phyloP scores from a whole-genome alignment of 2,329 filamentous ascomycete genomes.

The Aspergillus latus region DNA sequence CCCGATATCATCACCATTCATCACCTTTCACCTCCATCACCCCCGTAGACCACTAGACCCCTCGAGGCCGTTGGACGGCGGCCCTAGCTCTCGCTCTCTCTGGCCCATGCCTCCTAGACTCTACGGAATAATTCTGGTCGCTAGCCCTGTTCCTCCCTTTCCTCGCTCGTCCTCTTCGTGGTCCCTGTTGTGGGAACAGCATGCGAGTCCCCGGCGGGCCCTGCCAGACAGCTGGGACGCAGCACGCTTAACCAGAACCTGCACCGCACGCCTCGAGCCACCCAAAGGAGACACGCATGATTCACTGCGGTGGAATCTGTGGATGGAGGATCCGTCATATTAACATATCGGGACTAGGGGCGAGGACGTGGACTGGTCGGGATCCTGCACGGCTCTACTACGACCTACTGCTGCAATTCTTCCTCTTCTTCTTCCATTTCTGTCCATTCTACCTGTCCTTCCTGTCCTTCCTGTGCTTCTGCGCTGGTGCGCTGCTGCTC shows the following conservation, averaged over 20 bases:
- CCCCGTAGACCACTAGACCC: too few species aligned
- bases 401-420: not conserved
- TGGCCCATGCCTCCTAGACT: not conserved
- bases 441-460: slow-evolving; percentile 13
- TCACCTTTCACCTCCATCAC: slow-evolving; percentile 5
- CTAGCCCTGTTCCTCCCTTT: slow-evolving; percentile 10
- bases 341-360: slow-evolving; percentile 44
- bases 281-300: not conserved
- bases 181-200: too few species aligned
- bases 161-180: slow-evolving; percentile 1
- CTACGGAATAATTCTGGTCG: slow-evolving; percentile 12
- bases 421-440: slow-evolving; percentile 16
- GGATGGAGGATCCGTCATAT: slow-evolving; percentile 42
- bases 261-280: not conserved
- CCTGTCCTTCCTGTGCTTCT: slow-evolving; percentile 15
- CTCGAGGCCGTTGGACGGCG: slow-evolving; percentile 13
- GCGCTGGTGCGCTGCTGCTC: slow-evolving; percentile 7
- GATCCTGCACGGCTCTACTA: slow-evolving; percentile 32
- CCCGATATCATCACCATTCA: slow-evolving; percentile 20
- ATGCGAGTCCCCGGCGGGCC: not conserved
- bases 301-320: slow-evolving; percentile 12
- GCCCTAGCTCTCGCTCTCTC: slow-evolving; percentile 19
- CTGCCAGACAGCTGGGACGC: slow-evolving; percentile 8
- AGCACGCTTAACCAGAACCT: not conserved
- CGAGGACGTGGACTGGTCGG: slow-evolving; percentile 35